Conservation (phyloP, 495 filamentous ascomycete species). For the Hypoxylon crocopeplum region DNA sequence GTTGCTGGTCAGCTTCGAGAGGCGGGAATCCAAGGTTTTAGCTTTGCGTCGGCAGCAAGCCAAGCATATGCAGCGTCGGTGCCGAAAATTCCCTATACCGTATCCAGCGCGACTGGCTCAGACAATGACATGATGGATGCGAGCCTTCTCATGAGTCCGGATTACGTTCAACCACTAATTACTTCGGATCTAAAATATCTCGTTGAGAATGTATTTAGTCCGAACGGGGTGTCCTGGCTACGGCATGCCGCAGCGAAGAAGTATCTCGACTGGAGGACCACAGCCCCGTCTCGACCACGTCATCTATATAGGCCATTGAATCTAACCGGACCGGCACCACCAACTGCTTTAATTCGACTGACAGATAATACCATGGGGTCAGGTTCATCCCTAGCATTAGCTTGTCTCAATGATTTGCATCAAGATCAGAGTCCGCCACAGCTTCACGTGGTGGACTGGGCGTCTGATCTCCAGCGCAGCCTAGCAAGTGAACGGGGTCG, state of each 20-base stretch:
- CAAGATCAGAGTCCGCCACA: slow-evolving; percentile 78
- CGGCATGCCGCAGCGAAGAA: slow-evolving; percentile 88
- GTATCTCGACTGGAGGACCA: slow-evolving; percentile 70
- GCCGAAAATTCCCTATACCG: slow-evolving; percentile 67
- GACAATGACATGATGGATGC: slow-evolving; percentile 95
- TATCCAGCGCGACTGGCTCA: slow-evolving; percentile 77
- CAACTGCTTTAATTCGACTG: slow-evolving; percentile 4
- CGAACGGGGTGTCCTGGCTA: slow-evolving; percentile 82
- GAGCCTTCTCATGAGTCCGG: slow-evolving; percentile 90
- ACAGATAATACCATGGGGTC: not conserved
- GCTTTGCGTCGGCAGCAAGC: slow-evolving; percentile 57
- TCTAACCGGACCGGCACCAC: slow-evolving; percentile 5
- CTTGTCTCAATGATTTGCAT: slow-evolving; percentile 73
- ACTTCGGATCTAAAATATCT: slow-evolving; percentile 76
- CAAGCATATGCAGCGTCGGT: slow-evolving; percentile 17
- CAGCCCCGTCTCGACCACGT: slow-evolving; percentile 32
- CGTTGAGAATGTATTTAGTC: slow-evolving; percentile 77
- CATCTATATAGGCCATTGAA: slow-evolving; percentile 39
- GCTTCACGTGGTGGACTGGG: slow-evolving; percentile 87
- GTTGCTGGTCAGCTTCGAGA: slow-evolving; percentile 65
- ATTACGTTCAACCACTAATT: slow-evolving; percentile 86
- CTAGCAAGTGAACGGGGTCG: slow-evolving; percentile 80
- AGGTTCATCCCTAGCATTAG: slow-evolving; percentile 67
- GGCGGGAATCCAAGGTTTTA: slow-evolving; percentile 70
- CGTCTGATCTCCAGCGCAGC: slow-evolving; percentile 83